These are phyloP conservation scores for Pythium dissotocum DNA, from an alignment of 352 stramenopile species.

Conservation along the genomic window DNA sequence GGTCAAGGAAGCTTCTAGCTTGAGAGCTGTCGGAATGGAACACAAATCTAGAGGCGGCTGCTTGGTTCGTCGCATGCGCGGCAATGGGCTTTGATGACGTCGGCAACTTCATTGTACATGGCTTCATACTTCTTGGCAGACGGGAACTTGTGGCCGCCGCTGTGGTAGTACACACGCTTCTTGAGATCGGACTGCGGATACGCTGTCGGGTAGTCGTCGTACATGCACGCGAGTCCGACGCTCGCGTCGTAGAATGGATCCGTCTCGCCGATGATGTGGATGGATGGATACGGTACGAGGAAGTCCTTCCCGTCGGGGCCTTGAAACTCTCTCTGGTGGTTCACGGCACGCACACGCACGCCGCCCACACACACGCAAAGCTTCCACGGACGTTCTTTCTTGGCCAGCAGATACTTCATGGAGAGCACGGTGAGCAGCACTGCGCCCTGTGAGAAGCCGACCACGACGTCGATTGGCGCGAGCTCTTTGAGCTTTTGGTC, in stretches of 20 bases:
- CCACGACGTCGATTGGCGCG: constrained; percentile 71
- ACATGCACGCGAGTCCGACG: constrained; percentile 35
- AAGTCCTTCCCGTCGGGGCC: constrained; percentile 24
- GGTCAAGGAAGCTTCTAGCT: neutral
- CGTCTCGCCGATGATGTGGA: constrained; percentile 47
- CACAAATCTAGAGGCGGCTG: neutral
- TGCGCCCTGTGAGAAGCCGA: constrained; percentile 81
- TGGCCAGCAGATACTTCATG: constrained; percentile 54
- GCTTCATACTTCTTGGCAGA: constrained; percentile 45
- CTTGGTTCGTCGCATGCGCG: constrained; percentile 7
- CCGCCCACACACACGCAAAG: constrained; percentile 47
- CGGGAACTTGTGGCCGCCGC: constrained; percentile 66
- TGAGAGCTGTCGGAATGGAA: neutral
- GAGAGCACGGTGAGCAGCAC: constrained; percentile 63
- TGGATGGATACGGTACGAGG: constrained; percentile 36
- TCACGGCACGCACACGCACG: constrained; percentile 39
- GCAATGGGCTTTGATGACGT: constrained; percentile 29
- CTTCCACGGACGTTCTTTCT: constrained; percentile 38
- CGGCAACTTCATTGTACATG: constrained; percentile 32
- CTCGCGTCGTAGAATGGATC: constrained; percentile 41
- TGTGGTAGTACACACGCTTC: constrained; percentile 39
- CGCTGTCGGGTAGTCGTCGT: constrained; percentile 28
- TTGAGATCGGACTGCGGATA: constrained; percentile 23
- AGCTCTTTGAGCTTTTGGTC: constrained; percentile 53
- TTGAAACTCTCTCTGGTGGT: constrained; percentile 43